Evolutionary conservation across 495 filamentous ascomycete species (phyloP).

Genomic region (Bryoglossum gracile): DNA sequence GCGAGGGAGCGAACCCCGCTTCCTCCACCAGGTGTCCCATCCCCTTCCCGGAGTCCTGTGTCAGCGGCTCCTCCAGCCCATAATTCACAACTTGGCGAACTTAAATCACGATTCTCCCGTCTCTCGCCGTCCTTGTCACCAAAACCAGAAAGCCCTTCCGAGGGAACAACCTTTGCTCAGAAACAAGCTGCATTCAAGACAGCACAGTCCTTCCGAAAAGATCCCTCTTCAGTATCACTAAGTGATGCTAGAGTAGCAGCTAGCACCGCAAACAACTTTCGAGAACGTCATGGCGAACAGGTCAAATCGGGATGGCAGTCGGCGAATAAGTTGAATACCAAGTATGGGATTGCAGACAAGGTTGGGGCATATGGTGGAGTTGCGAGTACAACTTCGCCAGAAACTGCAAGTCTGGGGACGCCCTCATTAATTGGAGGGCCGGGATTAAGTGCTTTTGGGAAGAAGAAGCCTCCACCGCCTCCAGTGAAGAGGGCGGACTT

Average conservation of each 20-base stretch:
- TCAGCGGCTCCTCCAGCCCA: constrained; percentile 3
- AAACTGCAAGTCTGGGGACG: constrained; percentile 1
- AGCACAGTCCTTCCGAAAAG: constrained; percentile 44
- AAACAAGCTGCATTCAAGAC: constrained; percentile 56
- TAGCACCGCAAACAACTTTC: constrained; percentile 62
- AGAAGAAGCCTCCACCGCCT: constrained; percentile 63
- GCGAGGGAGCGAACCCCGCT: constrained; percentile 13
- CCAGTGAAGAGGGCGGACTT: constrained; percentile 53
- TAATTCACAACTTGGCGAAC: constrained; percentile 46
- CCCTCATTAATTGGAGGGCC: constrained; percentile 16
- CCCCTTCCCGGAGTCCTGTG: constrained; percentile 15
- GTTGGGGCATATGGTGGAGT: constrained; percentile 15
- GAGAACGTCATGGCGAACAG: constrained; percentile 64
- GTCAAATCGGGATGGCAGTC: constrained; percentile 56
- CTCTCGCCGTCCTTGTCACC: constrained; percentile 24
- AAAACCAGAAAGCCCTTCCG: constrained; percentile 27
- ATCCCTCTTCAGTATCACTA: constrained; percentile 51
- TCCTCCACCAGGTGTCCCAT: constrained; percentile 11
- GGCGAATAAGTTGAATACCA: constrained; percentile 49
- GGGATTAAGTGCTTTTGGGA: constrained; percentile 25
- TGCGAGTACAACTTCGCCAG: constrained; percentile 1
- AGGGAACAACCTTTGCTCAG: constrained; percentile 53
- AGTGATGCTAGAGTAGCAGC: constrained; percentile 47
- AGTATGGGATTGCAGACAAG: constrained; percentile 37
- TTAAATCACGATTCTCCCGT: constrained; percentile 46